Evolutionary conservation across 2,329 filamentous ascomycete species (phyloP), one percentile per base, ranked within the genome.

Genomic region (Fusarium aywerte): DNA sequence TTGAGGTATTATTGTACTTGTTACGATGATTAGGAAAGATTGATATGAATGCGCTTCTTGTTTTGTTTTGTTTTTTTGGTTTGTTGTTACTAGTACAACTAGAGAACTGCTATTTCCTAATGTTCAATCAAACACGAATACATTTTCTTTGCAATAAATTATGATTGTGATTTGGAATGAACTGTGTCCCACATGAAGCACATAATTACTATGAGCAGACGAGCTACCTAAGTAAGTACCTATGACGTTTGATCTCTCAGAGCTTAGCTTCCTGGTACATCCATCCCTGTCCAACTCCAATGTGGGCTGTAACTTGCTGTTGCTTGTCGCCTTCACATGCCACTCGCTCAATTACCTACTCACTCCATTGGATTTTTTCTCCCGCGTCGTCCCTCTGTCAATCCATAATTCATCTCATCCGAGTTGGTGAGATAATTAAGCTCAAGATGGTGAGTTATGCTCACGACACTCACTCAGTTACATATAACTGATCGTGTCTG

Each of bases 241-340:
- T 49, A 73, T 73, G 70, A 73, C 69, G 70, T 63, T 44, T 43
- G 54, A 69, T 67, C 57, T 65, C 23, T 32, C 23, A 45, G 45
- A 70, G 57, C 51, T 71, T 55, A 48, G 45, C 21, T 48, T 35
- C 45, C 56, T 25, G 36, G 42, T 39, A 42, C 13, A 18, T 18
- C 16, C 31, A 48, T 48, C 45, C 45, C 32, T 48, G 45, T 48
- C 31, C 44, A 48, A 47, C 20, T 43, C 20, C 39, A 40, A 49
- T 21, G 47, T 50, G 33, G 47, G 33, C 23, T 53, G 40, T 10
- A 32, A n/a, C 25, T 36, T 55, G 38, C 39, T 42, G 13, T 40
- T 32, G 29, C 27, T 33, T 51, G 52, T 38, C 53, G 27, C 29
- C 44, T 70, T 73, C 69, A 73, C 70, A 73, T 73, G 70, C 65